Evolutionary conservation across 306 rosid genomes (phyloP), one percentile per base, ranked within the genome.

Genomic region (Rubus idaeus): DNA sequence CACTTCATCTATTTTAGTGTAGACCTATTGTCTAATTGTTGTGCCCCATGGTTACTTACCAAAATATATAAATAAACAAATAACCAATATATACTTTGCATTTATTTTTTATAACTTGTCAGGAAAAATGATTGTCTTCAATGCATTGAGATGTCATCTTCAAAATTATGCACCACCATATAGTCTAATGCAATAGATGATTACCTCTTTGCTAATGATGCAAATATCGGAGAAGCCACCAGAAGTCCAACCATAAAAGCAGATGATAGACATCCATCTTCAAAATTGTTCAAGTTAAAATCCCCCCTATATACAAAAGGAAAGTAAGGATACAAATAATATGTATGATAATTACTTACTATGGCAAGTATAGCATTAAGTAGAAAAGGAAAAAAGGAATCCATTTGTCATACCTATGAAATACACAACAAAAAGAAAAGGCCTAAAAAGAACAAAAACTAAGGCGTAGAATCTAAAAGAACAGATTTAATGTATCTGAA

Each of bases 211-310:
- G 96, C 90, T 67, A 91, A 84, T 47, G 93, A 87, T 62, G 98
- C 98, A 80, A 94, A 94, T 81, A 91, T 85, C 51, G 97, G 97
- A 75, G 97, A 94, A 77, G 97, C 91, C 76, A 94, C 63, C 50
- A 94, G 86, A 83, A 94, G 98, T 63, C 98, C 98, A 79, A 90
- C 97, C 98, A 94, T 90, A 83, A 94, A 94, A 47, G 97, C 98
- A 83, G 96, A 94, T 68, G 98, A 91, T 52, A 94, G 79, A 76
- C 89, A 77, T 42, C 98, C 98, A 86, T 94, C 98, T 84, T 94
- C 84, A 79, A 91, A 94, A 81, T 94, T 94, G 81, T 63, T 94
- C 88, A 94, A 89, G 87, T 90, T 79, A 83, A 94, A 94, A 66
- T 94, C 93, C 60, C 97, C 98, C 87, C 98, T 94, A 66, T 74